These are phyloP conservation scores for Fusarium avenaceum DNA, from an alignment of 2,329 filamentous ascomycete species.

Conservation along the genomic window DNA sequence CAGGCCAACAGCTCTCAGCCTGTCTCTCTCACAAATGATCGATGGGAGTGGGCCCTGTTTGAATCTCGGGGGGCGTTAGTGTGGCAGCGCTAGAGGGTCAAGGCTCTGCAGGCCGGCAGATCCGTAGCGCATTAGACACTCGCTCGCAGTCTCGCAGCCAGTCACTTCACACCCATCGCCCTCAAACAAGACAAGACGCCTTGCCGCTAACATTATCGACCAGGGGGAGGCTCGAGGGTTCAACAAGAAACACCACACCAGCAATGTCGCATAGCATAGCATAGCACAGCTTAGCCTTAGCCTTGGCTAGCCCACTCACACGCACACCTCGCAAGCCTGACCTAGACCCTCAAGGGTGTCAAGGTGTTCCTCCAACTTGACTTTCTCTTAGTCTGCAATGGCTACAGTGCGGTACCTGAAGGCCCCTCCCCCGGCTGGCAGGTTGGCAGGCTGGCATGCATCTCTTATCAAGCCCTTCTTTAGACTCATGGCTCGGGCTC, in stretches of 20 bases:
- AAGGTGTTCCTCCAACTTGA: too few species aligned
- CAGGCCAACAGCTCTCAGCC: background rate
- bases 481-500: background rate
- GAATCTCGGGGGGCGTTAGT: constrained; percentile 33
- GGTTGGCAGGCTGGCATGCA: constrained; percentile 14
- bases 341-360: too few species aligned
- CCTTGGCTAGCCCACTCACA: background rate
- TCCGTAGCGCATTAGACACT: constrained; percentile 41
- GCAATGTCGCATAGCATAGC: constrained; percentile 8
- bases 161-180: background rate
- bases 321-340: too few species aligned
- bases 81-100: constrained; percentile 6
- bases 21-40: constrained; percentile 6
- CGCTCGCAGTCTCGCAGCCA: constrained; percentile 19
- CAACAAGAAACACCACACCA: constrained; percentile 1
- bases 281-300: background rate
- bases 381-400: background rate
- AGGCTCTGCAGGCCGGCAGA: constrained; percentile 40
- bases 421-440: background rate
- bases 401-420: constrained; percentile 30
- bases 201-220: background rate
- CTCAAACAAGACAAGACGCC: constrained; percentile 25
- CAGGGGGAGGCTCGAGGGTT: constrained; percentile 2
- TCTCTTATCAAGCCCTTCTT: background rate
- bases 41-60: constrained; percentile 19